Conservation (phyloP, 768 basidiomycete species). For the Postia placenta region DNA sequence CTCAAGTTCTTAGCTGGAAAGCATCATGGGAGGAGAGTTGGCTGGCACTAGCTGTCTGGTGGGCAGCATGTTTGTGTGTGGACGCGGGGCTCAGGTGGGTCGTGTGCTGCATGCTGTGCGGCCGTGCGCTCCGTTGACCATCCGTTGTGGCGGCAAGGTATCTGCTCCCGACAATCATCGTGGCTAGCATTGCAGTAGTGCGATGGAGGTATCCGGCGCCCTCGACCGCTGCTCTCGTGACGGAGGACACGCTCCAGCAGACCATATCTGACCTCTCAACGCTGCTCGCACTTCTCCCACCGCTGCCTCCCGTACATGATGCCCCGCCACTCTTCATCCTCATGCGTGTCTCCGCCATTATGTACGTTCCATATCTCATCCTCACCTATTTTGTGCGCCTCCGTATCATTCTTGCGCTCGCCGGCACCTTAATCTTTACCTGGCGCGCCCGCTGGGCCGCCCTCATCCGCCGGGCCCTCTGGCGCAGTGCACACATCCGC, state of each 20-base stretch:
- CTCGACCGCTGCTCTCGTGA: slow-evolving; percentile 30
- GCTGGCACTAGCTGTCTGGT: slow-evolving; percentile 69
- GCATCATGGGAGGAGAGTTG: slow-evolving; percentile 53
- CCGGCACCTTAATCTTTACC: slow-evolving; percentile 52
- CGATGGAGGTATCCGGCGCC: slow-evolving; percentile 18
- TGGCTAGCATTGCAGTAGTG: slow-evolving; percentile 32
- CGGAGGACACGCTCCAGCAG: slow-evolving; percentile 48
- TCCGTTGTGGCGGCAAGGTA: slow-evolving; percentile 36
- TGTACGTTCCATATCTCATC: slow-evolving; percentile 63
- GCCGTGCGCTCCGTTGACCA: neutral
- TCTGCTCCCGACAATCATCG: slow-evolving; percentile 47
- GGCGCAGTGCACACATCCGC: slow-evolving; percentile 63
- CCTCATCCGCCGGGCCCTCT: slow-evolving; percentile 47
- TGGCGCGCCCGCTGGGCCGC: slow-evolving; percentile 66
- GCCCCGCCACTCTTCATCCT: slow-evolving; percentile 28
- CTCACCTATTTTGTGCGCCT: slow-evolving; percentile 58
- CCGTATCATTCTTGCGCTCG: slow-evolving; percentile 51
- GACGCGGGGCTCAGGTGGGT: slow-evolving; percentile 34
- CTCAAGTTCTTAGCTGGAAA: slow-evolving; percentile 56
- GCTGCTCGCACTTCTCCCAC: slow-evolving; percentile 55
- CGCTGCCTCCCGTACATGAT: slow-evolving; percentile 23
- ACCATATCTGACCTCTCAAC: slow-evolving; percentile 60
- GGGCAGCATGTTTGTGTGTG: slow-evolving; percentile 63
- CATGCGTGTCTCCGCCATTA: slow-evolving; percentile 48
- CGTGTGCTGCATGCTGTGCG: neutral